Base-by-base conservation (phyloP, 2,329 filamentous ascomycete species). In the Cryphonectria naterciae region DNA sequence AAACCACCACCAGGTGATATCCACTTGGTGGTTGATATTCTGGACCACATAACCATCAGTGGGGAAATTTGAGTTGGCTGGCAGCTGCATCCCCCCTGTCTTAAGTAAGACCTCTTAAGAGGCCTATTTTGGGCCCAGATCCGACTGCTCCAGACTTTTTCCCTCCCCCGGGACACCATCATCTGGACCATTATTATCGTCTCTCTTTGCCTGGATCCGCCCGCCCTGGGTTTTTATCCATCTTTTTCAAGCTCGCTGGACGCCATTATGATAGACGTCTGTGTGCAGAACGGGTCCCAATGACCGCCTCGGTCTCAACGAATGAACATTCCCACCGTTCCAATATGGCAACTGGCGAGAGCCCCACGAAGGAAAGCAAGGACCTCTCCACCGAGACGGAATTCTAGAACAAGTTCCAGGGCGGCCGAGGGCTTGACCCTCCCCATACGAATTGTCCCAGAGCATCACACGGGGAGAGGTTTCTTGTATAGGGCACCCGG, bases 11-110 rank as follows among this genome's bases (percentile, higher is more conserved):
- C 28, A 66, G 64, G 54, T 3, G 10, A 32, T 28, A 58, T 52
- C 41, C n/a, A 37, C 28, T 37, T 19, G n/a, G 64, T 41, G 49
- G 64, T 49, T 52, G 46, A 37, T 19, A 35, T 39, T 28, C 46
- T n/a, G 64, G 11, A 52, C 7, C 22, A 66, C 32, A 19, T 13
- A 39, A 32, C 28, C 37, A 22, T 52, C 64, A 25, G 32, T 25
- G 43, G 64, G 43, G 46, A 66, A 41, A 54, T 65, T 66, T 37
- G 43, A 25, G 43, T 49, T 66, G 64, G 64, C 64, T 66, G 46
- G 64, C 54, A 37, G 11, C 54, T 28, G n/a, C 52, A 25, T 2
- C n/a, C n/a, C 22, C 52, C 52, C 64, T 66, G 64, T 66, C 64
- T 32, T 66, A 37, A 66, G 17, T 39, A 37, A n/a, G 22, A 37